Evolutionary conservation across 176 grass and related monocot species (phyloP).

Genomic region (Musa acuminata): DNA sequence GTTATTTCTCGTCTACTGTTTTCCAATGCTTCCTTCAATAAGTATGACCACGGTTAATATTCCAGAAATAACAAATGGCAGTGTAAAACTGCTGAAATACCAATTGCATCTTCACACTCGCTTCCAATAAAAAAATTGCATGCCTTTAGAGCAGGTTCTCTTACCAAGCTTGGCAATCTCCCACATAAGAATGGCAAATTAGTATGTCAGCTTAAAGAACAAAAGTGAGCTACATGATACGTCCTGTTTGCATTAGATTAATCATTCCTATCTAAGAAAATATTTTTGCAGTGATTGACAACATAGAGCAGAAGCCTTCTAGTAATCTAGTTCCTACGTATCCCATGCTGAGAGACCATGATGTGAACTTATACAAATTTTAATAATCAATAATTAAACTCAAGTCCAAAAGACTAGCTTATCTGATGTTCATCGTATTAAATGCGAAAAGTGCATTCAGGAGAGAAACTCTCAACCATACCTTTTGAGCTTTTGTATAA

Average conservation of each 20-base stretch:
- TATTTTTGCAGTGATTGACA: not conserved
- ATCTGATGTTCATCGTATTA: not conserved
- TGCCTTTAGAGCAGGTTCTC: not conserved
- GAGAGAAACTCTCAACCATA: constrained; percentile 14
- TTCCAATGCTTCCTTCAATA: constrained; percentile 77
- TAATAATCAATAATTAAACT: not conserved
- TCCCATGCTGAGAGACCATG: not conserved
- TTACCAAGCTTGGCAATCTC: not conserved
- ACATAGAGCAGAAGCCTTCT: not conserved
- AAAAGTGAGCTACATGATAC: too few relatives aligned
- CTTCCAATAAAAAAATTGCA: not conserved
- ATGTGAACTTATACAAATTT: not conserved
- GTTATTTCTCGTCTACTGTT: constrained; percentile 83
- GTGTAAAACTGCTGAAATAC: not conserved
- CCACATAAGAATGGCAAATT: too few relatives aligned
- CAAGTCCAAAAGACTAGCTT: not conserved
- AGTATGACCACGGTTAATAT: constrained; percentile 11
- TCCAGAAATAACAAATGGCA: constrained; percentile 1
- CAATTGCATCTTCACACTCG: not conserved
- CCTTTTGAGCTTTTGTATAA: constrained; percentile 78
- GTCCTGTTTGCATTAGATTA: not conserved
- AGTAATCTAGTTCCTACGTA: too few relatives aligned
- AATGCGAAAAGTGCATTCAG: not conserved
- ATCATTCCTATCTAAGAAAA: not conserved
- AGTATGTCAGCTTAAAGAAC: too few relatives aligned